These are phyloP conservation scores for Tylopilus sp. DNA, from an alignment of 768 basidiomycete genomes.

Conservation along the genomic window DNA sequence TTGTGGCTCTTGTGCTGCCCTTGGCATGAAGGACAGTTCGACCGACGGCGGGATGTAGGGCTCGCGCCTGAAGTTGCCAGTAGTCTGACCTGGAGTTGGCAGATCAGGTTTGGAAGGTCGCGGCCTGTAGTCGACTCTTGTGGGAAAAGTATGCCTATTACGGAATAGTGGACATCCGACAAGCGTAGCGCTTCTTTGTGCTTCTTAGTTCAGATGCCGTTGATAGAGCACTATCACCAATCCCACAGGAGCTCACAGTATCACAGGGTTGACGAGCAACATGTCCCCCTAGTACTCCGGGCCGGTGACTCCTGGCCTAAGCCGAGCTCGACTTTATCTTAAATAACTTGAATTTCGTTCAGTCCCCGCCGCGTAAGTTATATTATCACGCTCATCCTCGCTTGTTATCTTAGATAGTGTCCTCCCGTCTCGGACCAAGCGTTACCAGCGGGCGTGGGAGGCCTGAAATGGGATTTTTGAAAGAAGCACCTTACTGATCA, in stretches of 20 bases:
- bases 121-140: slow-evolving; percentile 22
- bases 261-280: not conserved
- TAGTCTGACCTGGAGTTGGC: slow-evolving; percentile 1
- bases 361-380: not conserved
- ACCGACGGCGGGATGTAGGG: slow-evolving; percentile 1
- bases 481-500: not conserved
- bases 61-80: not conserved
- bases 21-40: slow-evolving; percentile 17
- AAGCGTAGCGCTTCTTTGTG: not conserved
- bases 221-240: not conserved
- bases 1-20: slow-evolving; percentile 4
- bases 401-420: not conserved
- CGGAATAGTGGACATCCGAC: not conserved
- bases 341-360: not conserved
- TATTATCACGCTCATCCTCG: not conserved
- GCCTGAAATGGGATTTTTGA: not conserved
- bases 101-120: slow-evolving; percentile 30
- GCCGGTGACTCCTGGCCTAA: not conserved
- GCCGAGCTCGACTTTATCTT: not conserved
- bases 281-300: not conserved
- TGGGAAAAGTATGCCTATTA: slow-evolving; percentile 11
- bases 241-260: not conserved
- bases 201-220: not conserved
- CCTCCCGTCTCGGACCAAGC: slow-evolving; percentile 1
- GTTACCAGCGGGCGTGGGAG: slow-evolving; percentile 1